These are phyloP conservation scores for Oryza coarctata DNA, from an alignment of 176 grass and related monocot genomes.

Conservation along the genomic window DNA sequence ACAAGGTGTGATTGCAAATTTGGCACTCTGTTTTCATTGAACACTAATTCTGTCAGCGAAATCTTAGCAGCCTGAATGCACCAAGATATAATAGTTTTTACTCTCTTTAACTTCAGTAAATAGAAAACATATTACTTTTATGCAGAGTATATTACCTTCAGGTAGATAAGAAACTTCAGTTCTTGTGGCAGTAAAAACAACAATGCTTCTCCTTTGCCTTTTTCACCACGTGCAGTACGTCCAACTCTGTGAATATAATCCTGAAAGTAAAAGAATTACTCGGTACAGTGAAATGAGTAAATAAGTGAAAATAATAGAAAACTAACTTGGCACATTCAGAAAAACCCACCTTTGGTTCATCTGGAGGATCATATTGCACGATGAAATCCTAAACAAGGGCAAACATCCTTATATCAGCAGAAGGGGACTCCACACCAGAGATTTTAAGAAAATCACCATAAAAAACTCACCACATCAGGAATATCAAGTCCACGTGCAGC, in stretches of 20 bases:
- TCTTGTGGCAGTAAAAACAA: conserved; percentile 92
- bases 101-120: neutral
- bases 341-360: conserved; percentile 90
- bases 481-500: conserved; percentile 98
- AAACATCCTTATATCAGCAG: conserved; percentile 20
- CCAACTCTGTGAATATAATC: conserved; percentile 98
- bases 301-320: neutral
- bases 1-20: conserved; percentile 95
- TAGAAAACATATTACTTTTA: neutral
- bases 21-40: conserved; percentile 78
- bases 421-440: neutral
- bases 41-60: conserved; percentile 81
- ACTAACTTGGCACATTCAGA: conserved; percentile 7
- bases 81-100: conserved; percentile 3
- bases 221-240: conserved; percentile 93
- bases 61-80: conserved; percentile 82
- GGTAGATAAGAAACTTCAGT: conserved; percentile 78
- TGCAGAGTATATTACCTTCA: conserved; percentile 57
- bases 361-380: conserved; percentile 95
- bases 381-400: conserved; percentile 79
- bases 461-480: conserved; percentile 81
- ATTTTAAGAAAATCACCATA: neutral
- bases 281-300: neutral
- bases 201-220: conserved; percentile 75
- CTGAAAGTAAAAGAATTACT: conserved; percentile 44